Evolutionary conservation across 345 rosid species (phyloP).

Genomic region (Brassica nigra): DNA sequence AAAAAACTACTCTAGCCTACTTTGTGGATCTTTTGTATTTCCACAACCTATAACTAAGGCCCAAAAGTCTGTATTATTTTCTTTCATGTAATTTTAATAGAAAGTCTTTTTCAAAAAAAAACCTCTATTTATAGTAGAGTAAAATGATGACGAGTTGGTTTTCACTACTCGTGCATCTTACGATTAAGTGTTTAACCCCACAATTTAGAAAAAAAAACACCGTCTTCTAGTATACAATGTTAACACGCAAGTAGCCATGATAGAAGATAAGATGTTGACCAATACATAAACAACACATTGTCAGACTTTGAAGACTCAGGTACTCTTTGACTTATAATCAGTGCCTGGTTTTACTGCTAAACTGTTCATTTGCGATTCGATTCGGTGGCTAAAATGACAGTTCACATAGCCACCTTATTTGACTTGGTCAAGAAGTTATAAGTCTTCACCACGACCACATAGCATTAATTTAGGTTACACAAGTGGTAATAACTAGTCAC

Average conservation of each 20-base stretch:
- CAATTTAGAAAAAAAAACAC: not conserved
- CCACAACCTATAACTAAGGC: no score
- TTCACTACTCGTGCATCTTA: not conserved
- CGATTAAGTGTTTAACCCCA: not conserved
- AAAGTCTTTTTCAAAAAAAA: no score
- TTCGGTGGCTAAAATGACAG: slow-evolving; percentile 1
- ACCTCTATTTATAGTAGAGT: slow-evolving; percentile 12
- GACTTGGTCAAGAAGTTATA: no score
- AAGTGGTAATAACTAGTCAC: not conserved
- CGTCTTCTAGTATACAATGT: not conserved
- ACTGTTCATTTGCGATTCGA: not conserved
- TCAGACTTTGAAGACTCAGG: no score
- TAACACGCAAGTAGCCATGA: not conserved
- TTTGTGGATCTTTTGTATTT: no score
- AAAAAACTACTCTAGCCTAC: no score
- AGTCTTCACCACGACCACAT: no score
- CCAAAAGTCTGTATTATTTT: no score
- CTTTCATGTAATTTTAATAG: no score
- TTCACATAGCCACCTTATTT: not conserved
- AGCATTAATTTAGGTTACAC: not conserved
- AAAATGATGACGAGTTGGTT: not conserved
- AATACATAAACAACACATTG: not conserved
- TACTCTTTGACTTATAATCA: not conserved
- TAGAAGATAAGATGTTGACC: not conserved
- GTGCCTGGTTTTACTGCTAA: not conserved